A percentile compares a stretch with the other conserved stretches of the same genome.
phyloP scores from a whole-genome alignment of 2,329 filamentous ascomycete genomes.

The Xylariaceae sp. region DNA sequence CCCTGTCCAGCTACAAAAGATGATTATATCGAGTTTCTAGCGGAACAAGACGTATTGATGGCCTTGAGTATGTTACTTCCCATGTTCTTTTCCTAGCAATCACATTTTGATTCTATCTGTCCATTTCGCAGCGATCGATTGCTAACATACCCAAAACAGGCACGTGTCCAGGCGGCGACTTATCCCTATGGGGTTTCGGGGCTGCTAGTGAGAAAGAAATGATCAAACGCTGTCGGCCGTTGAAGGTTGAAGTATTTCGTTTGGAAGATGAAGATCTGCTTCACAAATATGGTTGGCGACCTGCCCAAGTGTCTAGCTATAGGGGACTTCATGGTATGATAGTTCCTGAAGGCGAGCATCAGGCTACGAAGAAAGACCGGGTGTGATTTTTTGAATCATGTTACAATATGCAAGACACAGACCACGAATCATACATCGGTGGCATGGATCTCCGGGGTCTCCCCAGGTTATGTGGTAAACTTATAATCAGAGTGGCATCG shows the following conservation, averaged over 20 bases:
- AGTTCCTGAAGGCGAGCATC: conserved; percentile 28
- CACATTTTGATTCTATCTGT: too few relatives aligned
- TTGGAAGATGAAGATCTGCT: conserved; percentile 53
- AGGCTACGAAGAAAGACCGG: neutral
- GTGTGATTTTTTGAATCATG: too few relatives aligned
- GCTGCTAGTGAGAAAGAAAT: conserved; percentile 64
- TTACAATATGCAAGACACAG: too few relatives aligned
- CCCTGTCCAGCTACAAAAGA: conserved; percentile 52
- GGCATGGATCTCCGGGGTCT: too few relatives aligned
- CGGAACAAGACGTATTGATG: conserved; percentile 70
- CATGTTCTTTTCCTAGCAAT: too few relatives aligned
- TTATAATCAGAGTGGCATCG: too few relatives aligned
- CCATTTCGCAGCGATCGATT: too few relatives aligned
- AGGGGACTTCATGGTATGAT: conserved; percentile 62
- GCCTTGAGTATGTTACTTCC: conserved; percentile 43
- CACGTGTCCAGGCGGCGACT: conserved; percentile 76
- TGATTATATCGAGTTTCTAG: conserved; percentile 71
- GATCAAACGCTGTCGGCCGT: conserved; percentile 65
- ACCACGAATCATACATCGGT: too few relatives aligned
- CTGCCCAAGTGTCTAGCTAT: conserved; percentile 58
- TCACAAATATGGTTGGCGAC: conserved; percentile 55
- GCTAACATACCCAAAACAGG: conserved; percentile 28
- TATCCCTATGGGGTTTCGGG: conserved; percentile 79
- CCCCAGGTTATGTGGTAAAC: too few relatives aligned
- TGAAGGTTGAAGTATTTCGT: conserved; percentile 69